Evolutionary conservation across 495 filamentous ascomycete genomes (phyloP).

Genomic region (Oidiodendron maius): DNA sequence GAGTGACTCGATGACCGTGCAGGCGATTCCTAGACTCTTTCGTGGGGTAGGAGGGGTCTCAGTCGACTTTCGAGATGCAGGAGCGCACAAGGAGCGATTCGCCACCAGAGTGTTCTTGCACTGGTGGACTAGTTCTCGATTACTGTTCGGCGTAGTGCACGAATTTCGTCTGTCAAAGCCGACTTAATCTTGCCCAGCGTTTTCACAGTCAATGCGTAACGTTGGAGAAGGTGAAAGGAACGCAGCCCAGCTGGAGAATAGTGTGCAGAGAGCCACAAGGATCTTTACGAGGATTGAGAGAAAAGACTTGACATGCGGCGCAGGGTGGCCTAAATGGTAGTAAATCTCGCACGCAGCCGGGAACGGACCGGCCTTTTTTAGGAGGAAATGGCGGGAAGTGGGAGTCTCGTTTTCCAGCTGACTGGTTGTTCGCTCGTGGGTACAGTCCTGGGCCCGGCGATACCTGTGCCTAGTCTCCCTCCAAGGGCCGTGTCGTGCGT

Average conservation of each 20-base stretch:
- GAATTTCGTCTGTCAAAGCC: not conserved
- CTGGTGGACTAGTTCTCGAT: too few relatives aligned
- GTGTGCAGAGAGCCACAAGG: not conserved
- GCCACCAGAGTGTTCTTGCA: not conserved
- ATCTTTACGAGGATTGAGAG: not conserved
- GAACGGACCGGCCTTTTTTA: slow-evolving; percentile 13
- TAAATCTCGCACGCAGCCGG: slow-evolving; percentile 1
- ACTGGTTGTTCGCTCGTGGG: not conserved
- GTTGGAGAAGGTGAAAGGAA: slow-evolving; percentile 1
- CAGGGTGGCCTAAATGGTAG: not conserved
- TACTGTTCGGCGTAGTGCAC: slow-evolving; percentile 4
- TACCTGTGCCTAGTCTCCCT: not conserved
- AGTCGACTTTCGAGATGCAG: not conserved
- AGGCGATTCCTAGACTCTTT: not conserved
- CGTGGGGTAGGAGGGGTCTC: not conserved
- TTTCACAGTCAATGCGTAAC: not conserved
- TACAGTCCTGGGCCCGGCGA: not conserved
- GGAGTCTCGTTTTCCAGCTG: not conserved
- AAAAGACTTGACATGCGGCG: not conserved
- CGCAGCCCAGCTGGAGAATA: slow-evolving; percentile 3
- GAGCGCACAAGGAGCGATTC: not conserved
- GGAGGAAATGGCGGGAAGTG: not conserved
- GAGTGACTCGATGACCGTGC: not conserved
- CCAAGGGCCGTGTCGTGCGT: slow-evolving; percentile 9
- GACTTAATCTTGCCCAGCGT: not conserved